These are phyloP conservation scores for Termitomyces sp. DNA, from an alignment of 768 basidiomycete genomes.

Conservation along the genomic window DNA sequence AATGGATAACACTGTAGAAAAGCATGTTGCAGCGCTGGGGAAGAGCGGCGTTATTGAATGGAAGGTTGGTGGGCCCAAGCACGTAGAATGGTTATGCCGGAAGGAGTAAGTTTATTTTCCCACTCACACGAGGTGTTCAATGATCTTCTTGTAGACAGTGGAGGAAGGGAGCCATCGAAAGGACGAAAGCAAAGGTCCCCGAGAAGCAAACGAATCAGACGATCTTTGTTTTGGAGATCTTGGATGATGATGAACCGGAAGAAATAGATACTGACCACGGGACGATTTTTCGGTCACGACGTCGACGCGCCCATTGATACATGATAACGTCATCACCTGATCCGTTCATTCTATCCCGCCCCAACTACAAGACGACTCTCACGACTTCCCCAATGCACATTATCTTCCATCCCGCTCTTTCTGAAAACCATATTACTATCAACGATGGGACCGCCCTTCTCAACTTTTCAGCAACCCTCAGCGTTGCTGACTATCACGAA, in stretches of 20 bases:
- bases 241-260: neutral
- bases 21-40: conserved; percentile 46
- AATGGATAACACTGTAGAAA: conserved; percentile 55
- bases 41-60: conserved; percentile 44
- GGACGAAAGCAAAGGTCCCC: conserved; percentile 13
- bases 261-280: neutral
- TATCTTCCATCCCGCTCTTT: conserved; percentile 33
- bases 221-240: conserved; percentile 1
- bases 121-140: neutral
- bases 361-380: neutral
- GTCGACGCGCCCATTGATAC: neutral
- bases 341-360: neutral
- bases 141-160: conserved; percentile 27
- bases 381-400: conserved; percentile 25
- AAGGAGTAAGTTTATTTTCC: conserved; percentile 38
- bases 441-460: conserved; percentile 17
- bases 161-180: conserved; percentile 23
- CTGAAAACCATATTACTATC: conserved; percentile 22
- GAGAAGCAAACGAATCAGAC: neutral
- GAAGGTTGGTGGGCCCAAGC: conserved; percentile 40
- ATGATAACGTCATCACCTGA: conserved; percentile 8
- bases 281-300: conserved; percentile 1
- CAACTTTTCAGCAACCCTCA: conserved; percentile 31
- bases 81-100: conserved; percentile 46
- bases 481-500: conserved; percentile 22